Evolutionary conservation across 2,329 filamentous ascomycete genomes (phyloP), one percentile per base, ranked within the genome.

Genomic region (Phyllosticta paracitricarpa): DNA sequence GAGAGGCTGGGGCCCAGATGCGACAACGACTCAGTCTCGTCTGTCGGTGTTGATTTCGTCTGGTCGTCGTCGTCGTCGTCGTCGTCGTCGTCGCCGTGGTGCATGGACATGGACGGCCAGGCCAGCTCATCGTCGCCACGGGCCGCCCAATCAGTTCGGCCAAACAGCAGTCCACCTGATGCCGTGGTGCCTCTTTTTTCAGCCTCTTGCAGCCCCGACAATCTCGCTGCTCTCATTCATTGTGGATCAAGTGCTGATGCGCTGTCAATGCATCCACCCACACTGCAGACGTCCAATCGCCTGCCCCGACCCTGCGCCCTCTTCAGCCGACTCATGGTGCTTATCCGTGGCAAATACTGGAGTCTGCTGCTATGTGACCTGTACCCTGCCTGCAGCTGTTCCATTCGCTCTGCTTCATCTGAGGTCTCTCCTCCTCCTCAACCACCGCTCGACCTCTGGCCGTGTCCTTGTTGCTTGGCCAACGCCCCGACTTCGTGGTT

Each of bases 231-330:
- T 4, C 30, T 57, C 55, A 40, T 54, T 58, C 60, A 58, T 4
- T 14, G 56, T 62, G 56, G 60, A 57, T 58, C 60, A 57, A 58
- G 55, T 54, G 59, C 56, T 54, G 56, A 57, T 62, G 60, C 56
- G 60, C 56, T 62, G 60, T 62, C 60, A 62, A 62, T 62, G 60
- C 60, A 62, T 54, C 33, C 33, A 40, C 33, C 33, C 33, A 40
- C 33, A 40, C 14, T 40, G 33, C 33, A 40, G 33, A 40, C 33
- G 33, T 40, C 33, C 33, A 40, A 40, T 40, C 10, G 33, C 33
- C 33, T 40, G 14, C 10, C 33, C 28, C 28, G 28, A 30, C 28
- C 28, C 28, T 30, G 28, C 28, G 28, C 28, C 28, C 28, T 30
- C 28, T 30, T 30, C 28, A 30, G 28, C 28, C 28, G 28, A 30